Evolutionary conservation across 257 asterid genomes (phyloP), one percentile per base, ranked within the genome.

Genomic region (Solanum peruvianum): DNA sequence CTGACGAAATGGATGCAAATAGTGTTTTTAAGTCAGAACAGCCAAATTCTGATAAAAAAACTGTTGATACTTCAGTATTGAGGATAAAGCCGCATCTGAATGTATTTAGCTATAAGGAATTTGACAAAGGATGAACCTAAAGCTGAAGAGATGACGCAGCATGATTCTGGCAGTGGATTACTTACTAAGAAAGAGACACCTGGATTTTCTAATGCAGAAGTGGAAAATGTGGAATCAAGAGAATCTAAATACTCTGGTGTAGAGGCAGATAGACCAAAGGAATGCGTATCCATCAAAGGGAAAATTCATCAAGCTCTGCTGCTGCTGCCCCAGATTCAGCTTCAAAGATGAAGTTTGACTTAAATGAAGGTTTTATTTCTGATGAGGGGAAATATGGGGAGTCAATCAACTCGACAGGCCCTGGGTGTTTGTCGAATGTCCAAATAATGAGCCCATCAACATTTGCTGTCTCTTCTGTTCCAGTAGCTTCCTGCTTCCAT

Each of bases 351-450:
- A 90, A 88, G 85, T 92, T 92, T 8, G 94, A 92, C 89, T 88
- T 92, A 84, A 92, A 92, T 45, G 94, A 92, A 87, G 92, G 94
- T 49, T 87, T 91, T 69, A 66, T 86, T 70, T 87, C 84, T 9
- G 93, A 91, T 88, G 94, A 91, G 49, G 90, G 88, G 37, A 87
- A 88, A 85, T 88, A 52, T 67, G 93, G 85, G 82, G 93, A 89
- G 72, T 89, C 90, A 11, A 85, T 86, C 52, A 86, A 29, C 67
- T 82, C 20, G 23, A 27, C 73, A 67, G 52, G 89, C 29, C 70
- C 85, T 72, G 90, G 84, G 45, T 85, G 64, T 89, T 70, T 91
- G 66, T 82, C 92, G 10, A 66, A 62, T 82, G 89, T 85, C 82
- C 92, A 88, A 29, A 70, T 86, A 83, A 71, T 91, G 85, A 93